Evolutionary conservation across 2,329 filamentous ascomycete genomes (phyloP).

Genomic region (Talaromyces marneffei): DNA sequence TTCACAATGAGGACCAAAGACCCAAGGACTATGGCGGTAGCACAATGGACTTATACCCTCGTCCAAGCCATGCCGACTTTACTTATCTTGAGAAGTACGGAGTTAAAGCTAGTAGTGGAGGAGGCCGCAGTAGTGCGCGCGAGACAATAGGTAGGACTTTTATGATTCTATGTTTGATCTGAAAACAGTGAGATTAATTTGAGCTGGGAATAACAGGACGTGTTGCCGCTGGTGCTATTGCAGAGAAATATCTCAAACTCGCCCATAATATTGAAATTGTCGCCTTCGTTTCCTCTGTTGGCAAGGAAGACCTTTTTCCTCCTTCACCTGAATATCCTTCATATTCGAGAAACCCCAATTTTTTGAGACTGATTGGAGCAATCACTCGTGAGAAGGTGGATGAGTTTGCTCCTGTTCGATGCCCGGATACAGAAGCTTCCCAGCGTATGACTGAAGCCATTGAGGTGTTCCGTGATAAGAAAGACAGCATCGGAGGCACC

Average conservation of each 20-base stretch:
- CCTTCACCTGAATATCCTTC: constrained; percentile 62
- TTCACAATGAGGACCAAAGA: constrained; percentile 87
- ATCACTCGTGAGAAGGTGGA: constrained; percentile 75
- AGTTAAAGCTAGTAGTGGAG: constrained; percentile 82
- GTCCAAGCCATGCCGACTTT: constrained; percentile 91
- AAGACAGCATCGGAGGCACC: constrained; percentile 90
- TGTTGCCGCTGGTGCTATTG: constrained; percentile 85
- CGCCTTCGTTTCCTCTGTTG: constrained; percentile 82
- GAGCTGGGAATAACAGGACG: constrained; percentile 47
- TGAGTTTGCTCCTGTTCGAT: constrained; percentile 76
- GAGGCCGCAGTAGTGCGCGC: constrained; percentile 82
- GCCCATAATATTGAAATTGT: constrained; percentile 85
- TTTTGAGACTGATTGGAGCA: constrained; percentile 65
- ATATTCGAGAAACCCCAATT: constrained; percentile 69
- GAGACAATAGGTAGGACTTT: constrained; percentile 71
- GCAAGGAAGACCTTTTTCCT: constrained; percentile 70
- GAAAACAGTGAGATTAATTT: neutral
- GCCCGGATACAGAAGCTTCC: constrained; percentile 62
- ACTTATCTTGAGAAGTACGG: constrained; percentile 98
- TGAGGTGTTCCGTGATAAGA: constrained; percentile 66
- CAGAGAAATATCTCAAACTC: constrained; percentile 81
- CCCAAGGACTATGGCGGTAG: constrained; percentile 84
- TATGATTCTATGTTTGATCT: too few relatives aligned
- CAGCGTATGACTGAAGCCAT: constrained; percentile 73
- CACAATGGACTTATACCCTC: constrained; percentile 87